Evolutionary conservation across 2,329 filamentous ascomycete genomes (phyloP).

Genomic region (Aspergillus sp.): DNA sequence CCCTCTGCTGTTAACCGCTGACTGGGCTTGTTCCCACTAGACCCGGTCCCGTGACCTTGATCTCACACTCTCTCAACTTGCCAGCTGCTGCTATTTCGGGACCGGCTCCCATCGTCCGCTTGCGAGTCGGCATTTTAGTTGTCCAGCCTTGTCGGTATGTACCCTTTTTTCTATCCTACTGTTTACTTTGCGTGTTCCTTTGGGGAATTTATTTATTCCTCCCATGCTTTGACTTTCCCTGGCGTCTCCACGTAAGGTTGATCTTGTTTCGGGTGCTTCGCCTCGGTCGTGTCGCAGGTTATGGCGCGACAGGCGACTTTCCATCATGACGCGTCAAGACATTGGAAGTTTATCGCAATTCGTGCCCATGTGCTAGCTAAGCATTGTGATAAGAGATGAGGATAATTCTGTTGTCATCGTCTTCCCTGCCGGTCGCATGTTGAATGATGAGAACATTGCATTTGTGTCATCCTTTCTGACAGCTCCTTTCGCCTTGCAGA

Average conservation of each 20-base stretch:
- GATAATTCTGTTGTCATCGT: slow-evolving; percentile 6
- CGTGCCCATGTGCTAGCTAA: slow-evolving; percentile 7
- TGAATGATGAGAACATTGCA: slow-evolving; percentile 23
- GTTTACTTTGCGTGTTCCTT: background rate
- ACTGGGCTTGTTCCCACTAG: slow-evolving; percentile 7
- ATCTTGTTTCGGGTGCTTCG: slow-evolving; percentile 22
- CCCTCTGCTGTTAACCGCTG: slow-evolving; percentile 18
- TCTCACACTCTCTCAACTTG: slow-evolving; percentile 30
- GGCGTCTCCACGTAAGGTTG: slow-evolving; percentile 24
- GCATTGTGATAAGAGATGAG: slow-evolving; percentile 9
- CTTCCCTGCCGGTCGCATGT: slow-evolving; percentile 32
- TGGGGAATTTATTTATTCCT: background rate
- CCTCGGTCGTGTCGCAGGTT: slow-evolving; percentile 30
- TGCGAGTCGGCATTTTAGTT: slow-evolving; percentile 45
- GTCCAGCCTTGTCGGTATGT: slow-evolving; percentile 50
- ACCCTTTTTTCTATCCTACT: slow-evolving; percentile 24
- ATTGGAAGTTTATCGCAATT: slow-evolving; percentile 15
- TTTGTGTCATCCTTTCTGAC: slow-evolving; percentile 28
- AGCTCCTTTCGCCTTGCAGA: slow-evolving; percentile 40
- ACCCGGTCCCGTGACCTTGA: slow-evolving; percentile 34
- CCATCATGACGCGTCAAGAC: slow-evolving; percentile 33
- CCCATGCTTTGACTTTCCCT: slow-evolving; percentile 11
- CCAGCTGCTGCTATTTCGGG: slow-evolving; percentile 44
- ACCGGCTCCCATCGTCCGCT: slow-evolving; percentile 42
- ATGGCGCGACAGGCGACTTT: slow-evolving; percentile 28